Base-by-base conservation (phyloP, 495 filamentous ascomycete genomes). In the Penicillium maclennaniae region DNA sequence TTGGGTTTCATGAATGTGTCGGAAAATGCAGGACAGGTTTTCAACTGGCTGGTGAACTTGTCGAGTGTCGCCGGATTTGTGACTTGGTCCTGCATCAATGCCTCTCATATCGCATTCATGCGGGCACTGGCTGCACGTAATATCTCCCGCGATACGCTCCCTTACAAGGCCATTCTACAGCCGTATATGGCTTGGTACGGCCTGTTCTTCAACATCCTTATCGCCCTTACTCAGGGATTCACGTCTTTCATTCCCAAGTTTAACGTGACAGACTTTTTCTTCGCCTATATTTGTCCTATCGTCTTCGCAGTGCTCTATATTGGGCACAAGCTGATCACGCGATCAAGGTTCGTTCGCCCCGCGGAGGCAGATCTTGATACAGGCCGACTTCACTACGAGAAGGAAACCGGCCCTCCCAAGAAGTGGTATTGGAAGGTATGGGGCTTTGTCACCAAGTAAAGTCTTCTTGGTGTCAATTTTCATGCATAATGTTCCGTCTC, bases 181-280 rank as follows among this genome's bases (percentile, higher is more conserved):
- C 80, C 80, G 1, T 84, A 70, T 56, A 63, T 75, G 17, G 70
- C 77, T 12, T 79, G 69, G 64, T 76, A 76, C 47, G 83, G 82
- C 6, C 67, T 86, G 10, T 73, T 79, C 54, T 83, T 84, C 69
- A 80, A 74, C 63, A 54, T 79, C 14, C 66, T 86, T 42, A 81
- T 87, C 51, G 73, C 79, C 34, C 45, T 87, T 3, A 84, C 82
- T 1, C 81, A 85, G 62, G 83, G 83, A 1, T 87, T 87, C 61
- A 83, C 77, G 0, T 70, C 75, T 7, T 87, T 85, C 62, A 81
- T 86, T 34, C 76, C 77, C 2, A 45, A 36, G 3, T 87, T 84
- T 78, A 63, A 62, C 49, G 72, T 70, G 6, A 67, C 67, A 46
- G 64, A 68, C 43, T 83, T 83, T 51, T 82, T 83, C 23, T 71